These are phyloP conservation scores for Aspergillus japonicus DNA, from an alignment of 2,329 filamentous ascomycete genomes.

Conservation along the genomic window DNA sequence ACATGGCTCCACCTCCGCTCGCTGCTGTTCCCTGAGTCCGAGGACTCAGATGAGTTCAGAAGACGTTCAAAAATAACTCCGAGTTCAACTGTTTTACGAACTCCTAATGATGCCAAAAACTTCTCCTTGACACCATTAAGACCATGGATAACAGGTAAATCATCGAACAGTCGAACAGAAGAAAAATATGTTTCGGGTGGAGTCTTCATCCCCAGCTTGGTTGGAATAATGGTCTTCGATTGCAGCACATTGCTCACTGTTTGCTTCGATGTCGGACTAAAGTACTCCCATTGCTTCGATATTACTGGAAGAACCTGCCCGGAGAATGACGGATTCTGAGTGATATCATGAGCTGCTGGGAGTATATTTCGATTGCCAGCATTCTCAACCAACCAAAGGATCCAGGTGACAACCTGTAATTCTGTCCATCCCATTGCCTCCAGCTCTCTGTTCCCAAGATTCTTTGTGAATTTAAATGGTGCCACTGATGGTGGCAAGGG, in stretches of 20 bases:
- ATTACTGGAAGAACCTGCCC: conserved; percentile 73
- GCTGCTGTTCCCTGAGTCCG: conserved; percentile 49
- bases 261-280: conserved; percentile 65
- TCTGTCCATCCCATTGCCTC: conserved; percentile 83
- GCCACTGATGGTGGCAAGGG: conserved; percentile 80
- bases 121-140: conserved; percentile 86
- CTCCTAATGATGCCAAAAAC: conserved; percentile 76
- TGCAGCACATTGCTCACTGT: conserved; percentile 65
- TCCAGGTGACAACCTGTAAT: conserved; percentile 80
- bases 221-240: conserved; percentile 75
- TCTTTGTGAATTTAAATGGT: conserved; percentile 77
- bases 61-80: conserved; percentile 90
- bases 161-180: conserved; percentile 91
- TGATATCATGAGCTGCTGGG: conserved; percentile 66
- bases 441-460: conserved; percentile 65
- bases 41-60: conserved; percentile 57
- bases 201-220: conserved; percentile 82
- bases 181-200: conserved; percentile 88
- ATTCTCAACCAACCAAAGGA: conserved; percentile 74
- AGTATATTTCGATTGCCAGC: conserved; percentile 57
- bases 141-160: conserved; percentile 76
- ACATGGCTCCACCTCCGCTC: conserved; percentile 79
- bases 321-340: conserved; percentile 70
- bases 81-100: conserved; percentile 92
- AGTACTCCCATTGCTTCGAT: conserved; percentile 87